phyloP scores from a whole-genome alignment of 2,329 filamentous ascomycete species.

The Aspergillus spinulosporus region DNA sequence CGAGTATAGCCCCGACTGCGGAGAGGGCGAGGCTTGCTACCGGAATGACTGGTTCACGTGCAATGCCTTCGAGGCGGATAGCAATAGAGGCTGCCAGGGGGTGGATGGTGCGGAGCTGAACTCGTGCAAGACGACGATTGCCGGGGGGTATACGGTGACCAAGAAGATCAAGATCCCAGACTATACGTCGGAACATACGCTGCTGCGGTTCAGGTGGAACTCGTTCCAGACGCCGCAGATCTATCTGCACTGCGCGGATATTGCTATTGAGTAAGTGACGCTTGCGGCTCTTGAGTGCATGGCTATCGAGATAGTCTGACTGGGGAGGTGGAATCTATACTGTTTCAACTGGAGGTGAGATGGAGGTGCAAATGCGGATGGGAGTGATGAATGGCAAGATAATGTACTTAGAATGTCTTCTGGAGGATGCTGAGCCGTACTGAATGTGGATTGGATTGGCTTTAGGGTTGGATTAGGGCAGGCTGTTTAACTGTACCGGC shows the following conservation, averaged over 20 bases:
- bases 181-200: slow-evolving; percentile 52
- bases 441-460: too few species aligned
- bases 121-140: slow-evolving; percentile 55
- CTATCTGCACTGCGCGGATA: slow-evolving; percentile 56
- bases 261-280: slow-evolving; percentile 40
- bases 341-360: too few species aligned
- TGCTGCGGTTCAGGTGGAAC: slow-evolving; percentile 57
- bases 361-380: too few species aligned
- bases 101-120: slow-evolving; percentile 48
- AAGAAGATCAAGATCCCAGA: slow-evolving; percentile 55
- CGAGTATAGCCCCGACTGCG: slow-evolving; percentile 52
- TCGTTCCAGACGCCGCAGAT: slow-evolving; percentile 57
- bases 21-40: slow-evolving; percentile 46
- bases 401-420: too few species aligned
- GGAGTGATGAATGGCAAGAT: too few species aligned
- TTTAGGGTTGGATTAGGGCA: too few species aligned
- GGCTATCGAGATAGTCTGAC: too few species aligned
- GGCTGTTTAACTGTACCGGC: too few species aligned
- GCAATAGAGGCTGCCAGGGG: slow-evolving; percentile 37
- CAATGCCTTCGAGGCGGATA: slow-evolving; percentile 24
- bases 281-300: too few species aligned
- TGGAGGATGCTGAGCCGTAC: too few species aligned
- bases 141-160: slow-evolving; percentile 55
- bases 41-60: slow-evolving; percentile 59
- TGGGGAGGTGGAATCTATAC: too few species aligned